phyloP scores from a whole-genome alignment of 768 basidiomycete genomes.

The Mycena latifolia region DNA sequence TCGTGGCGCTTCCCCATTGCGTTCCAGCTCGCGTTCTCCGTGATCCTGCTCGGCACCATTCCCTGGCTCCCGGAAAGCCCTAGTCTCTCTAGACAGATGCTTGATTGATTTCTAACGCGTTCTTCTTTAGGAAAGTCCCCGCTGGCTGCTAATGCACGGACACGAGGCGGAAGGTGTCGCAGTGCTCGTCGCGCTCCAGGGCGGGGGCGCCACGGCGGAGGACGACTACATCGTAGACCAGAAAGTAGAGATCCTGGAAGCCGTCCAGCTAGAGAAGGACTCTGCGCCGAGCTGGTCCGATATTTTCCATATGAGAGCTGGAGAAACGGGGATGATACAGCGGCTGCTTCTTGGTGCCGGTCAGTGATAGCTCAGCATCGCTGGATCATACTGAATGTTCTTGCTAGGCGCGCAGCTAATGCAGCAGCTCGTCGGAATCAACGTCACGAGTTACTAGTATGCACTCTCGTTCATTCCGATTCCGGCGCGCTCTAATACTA shows the following conservation, averaged over 20 bases:
- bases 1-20: constrained; percentile 65
- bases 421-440: constrained; percentile 65
- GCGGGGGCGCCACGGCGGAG: constrained; percentile 46
- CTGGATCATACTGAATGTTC: neutral
- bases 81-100: too few relatives aligned
- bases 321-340: constrained; percentile 60
- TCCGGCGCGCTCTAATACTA: neutral
- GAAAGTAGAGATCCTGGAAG: constrained; percentile 56
- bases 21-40: constrained; percentile 61
- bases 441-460: constrained; percentile 67
- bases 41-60: constrained; percentile 56
- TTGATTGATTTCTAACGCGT: too few relatives aligned
- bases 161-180: constrained; percentile 54
- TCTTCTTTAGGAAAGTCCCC: too few relatives aligned
- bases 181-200: constrained; percentile 59
- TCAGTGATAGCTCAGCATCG: constrained; percentile 28
- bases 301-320: constrained; percentile 54
- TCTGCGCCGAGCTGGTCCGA: constrained; percentile 55
- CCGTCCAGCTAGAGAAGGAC: constrained; percentile 57
- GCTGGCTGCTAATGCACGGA: constrained; percentile 64
- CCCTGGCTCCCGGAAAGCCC: constrained; percentile 66
- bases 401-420: constrained; percentile 60
- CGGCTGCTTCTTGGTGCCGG: constrained; percentile 58
- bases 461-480: constrained; percentile 15
- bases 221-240: constrained; percentile 55